Evolutionary conservation across 352 stramenopile genomes (phyloP).

Genomic region (Pythium dissimile): DNA sequence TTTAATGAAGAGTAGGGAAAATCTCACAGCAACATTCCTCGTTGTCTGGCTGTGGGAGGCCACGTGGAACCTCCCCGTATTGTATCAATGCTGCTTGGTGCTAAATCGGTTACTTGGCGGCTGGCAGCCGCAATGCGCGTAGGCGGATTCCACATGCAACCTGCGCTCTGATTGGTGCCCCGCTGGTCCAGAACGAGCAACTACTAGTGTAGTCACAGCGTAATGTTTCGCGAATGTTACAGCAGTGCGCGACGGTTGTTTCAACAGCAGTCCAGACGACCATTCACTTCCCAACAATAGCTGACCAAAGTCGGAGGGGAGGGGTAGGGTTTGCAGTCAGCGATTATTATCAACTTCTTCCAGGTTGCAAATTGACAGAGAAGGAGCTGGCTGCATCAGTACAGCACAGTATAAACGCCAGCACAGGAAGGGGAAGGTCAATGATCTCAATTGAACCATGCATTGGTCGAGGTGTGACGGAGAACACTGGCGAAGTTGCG

Average conservation of each 20-base stretch:
- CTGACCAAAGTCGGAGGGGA: constrained; percentile 23
- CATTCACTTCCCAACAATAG: constrained; percentile 2
- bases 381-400: too few species aligned
- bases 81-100: too few species aligned
- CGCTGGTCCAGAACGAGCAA: not conserved
- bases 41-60: too few species aligned
- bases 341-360: not conserved
- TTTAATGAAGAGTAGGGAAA: not conserved
- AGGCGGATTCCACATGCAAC: not conserved
- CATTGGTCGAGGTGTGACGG: too few species aligned
- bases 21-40: too few species aligned
- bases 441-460: too few species aligned
- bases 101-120: too few species aligned
- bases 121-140: too few species aligned
- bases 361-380: not conserved
- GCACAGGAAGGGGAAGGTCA: too few species aligned
- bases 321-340: constrained; percentile 7
- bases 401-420: too few species aligned
- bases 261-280: constrained; percentile 10
- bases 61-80: too few species aligned
- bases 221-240: constrained; percentile 26
- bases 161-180: constrained; percentile 7
- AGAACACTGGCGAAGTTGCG: too few species aligned
- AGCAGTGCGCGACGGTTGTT: constrained; percentile 21
- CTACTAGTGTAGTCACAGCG: not conserved